Conservation (phyloP, 129 eudicot genomes). For the Oenanthe sinensis region DNA sequence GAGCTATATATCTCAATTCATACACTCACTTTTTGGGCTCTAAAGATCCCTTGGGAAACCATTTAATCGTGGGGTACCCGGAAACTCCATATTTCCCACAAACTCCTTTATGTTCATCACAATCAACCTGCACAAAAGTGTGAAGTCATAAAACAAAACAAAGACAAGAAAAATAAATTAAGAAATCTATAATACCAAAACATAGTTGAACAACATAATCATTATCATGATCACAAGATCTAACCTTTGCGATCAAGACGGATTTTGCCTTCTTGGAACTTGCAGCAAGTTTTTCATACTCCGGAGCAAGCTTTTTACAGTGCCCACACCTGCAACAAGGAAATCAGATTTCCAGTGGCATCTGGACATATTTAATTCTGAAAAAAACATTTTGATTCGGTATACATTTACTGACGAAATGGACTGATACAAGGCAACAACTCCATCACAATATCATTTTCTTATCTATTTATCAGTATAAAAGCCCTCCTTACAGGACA, state of each 20-base stretch:
- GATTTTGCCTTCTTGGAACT: slow-evolving; percentile 91
- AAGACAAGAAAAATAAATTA: background rate
- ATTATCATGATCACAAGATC: slow-evolving; percentile 7
- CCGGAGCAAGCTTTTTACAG: slow-evolving; percentile 98
- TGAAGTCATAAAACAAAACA: background rate
- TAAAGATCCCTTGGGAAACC: slow-evolving; percentile 99
- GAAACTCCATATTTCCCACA: slow-evolving; percentile 85
- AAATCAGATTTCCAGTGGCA: slow-evolving; percentile 5
- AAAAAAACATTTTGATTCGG: background rate
- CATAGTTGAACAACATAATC: background rate
- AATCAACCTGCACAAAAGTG: slow-evolving; percentile 62
- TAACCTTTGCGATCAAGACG: slow-evolving; percentile 85
- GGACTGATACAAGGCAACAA: background rate
- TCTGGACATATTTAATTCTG: background rate
- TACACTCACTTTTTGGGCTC: slow-evolving; percentile 85
- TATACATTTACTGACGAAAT: background rate
- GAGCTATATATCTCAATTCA: background rate
- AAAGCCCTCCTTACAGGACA: no score
- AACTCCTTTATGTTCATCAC: slow-evolving; percentile 81
- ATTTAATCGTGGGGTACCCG: slow-evolving; percentile 92
- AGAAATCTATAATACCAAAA: background rate
- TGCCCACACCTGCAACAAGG: slow-evolving; percentile 84
- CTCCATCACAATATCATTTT: background rate
- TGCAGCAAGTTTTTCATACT: slow-evolving; percentile 83
- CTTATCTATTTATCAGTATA: no score